Conservation (phyloP, 306 rosid genomes). For the Bauhinia variegata region DNA sequence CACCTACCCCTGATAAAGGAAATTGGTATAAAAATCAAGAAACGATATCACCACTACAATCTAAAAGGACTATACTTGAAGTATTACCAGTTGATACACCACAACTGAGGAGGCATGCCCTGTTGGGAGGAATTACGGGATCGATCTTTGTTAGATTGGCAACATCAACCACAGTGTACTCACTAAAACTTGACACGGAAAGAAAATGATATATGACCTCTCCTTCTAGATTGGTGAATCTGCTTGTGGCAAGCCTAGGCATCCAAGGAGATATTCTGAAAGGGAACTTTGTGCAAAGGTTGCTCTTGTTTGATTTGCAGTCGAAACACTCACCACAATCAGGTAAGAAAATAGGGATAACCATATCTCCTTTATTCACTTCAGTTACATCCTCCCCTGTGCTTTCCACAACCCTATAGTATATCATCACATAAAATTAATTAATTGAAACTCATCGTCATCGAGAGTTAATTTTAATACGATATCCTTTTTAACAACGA, state of each 20-base stretch:
- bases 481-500: no score
- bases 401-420: constrained; percentile 83
- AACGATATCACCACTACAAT: no score
- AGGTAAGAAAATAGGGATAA: constrained; percentile 67
- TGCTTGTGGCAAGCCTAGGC: constrained; percentile 60
- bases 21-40: background rate
- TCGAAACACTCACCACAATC: constrained; percentile 75
- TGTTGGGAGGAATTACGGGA: constrained; percentile 57
- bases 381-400: constrained; percentile 74
- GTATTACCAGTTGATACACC: constrained; percentile 82
- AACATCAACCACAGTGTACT: constrained; percentile 74
- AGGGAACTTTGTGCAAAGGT: constrained; percentile 68
- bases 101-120: constrained; percentile 80
- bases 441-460: constrained; percentile 11
- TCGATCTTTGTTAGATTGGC: constrained; percentile 67
- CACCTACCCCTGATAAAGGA: constrained; percentile 73
- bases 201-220: constrained; percentile 66
- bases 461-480: no score
- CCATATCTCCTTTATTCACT: constrained; percentile 70
- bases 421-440: constrained; percentile 13
- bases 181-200: constrained; percentile 74
- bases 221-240: constrained; percentile 79
- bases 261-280: constrained; percentile 61
- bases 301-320: constrained; percentile 70
- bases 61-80: no score